phyloP scores from a whole-genome alignment of 768 basidiomycete species.

The Mycena olivaceomarginata region DNA sequence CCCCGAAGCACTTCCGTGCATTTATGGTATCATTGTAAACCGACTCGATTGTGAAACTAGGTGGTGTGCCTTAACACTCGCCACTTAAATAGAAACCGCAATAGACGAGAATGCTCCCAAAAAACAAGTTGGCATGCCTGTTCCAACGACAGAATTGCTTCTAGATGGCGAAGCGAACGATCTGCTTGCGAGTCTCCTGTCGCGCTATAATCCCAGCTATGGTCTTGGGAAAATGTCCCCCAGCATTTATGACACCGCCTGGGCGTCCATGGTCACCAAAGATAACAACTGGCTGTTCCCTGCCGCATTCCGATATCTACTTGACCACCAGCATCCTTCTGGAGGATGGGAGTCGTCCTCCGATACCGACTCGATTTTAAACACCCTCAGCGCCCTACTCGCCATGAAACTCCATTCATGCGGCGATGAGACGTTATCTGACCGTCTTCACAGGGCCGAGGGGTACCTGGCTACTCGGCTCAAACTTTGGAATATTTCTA shows the following conservation, averaged over 20 bases:
- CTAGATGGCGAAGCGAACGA: background rate
- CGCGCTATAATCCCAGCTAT: background rate
- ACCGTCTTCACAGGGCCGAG: background rate
- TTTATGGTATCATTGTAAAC: background rate
- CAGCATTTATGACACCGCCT: slow-evolving; percentile 10
- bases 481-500: background rate
- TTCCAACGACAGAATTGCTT: background rate
- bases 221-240: background rate
- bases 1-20: background rate
- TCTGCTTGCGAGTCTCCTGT: background rate
- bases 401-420: background rate
- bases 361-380: background rate
- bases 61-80: background rate
- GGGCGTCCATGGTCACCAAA: background rate
- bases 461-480: background rate
- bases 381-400: slow-evolving; percentile 1
- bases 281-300: background rate
- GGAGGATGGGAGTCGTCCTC: background rate
- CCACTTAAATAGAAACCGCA: background rate
- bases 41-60: no score
- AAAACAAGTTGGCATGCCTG: background rate
- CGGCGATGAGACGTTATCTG: background rate
- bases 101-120: background rate
- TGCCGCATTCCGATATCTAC: background rate
- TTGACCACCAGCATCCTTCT: background rate